phyloP scores from a whole-genome alignment of 179 eudicot species.

The Vitellaria paradoxa region DNA sequence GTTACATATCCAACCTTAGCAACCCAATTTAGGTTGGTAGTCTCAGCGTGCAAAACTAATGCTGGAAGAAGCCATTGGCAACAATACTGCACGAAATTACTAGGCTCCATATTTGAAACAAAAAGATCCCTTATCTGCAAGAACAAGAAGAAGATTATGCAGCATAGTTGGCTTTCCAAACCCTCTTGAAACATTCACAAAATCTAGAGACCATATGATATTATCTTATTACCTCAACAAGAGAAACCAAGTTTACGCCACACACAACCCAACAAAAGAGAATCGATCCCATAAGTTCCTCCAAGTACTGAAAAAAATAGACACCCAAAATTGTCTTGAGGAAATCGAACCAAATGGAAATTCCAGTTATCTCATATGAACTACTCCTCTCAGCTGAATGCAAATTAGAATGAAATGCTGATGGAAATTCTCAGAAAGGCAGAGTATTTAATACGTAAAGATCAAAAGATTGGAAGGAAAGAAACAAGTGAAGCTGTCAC shows the following conservation, averaged over 20 bases:
- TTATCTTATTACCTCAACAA: constrained; percentile 65
- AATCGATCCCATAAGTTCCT: constrained; percentile 80
- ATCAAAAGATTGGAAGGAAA: constrained; percentile 8
- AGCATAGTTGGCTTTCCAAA: background rate
- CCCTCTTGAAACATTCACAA: background rate
- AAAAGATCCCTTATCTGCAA: constrained; percentile 84
- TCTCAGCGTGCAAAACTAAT: constrained; percentile 65
- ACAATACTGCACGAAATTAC: constrained; percentile 73
- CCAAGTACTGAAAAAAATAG: constrained; percentile 64
- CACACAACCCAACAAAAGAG: constrained; percentile 85
- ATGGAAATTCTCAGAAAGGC: background rate
- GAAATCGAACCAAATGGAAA: background rate
- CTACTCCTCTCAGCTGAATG: background rate
- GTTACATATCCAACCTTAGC: constrained; percentile 46
- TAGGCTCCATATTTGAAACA: constrained; percentile 63
- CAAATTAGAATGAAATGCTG: background rate
- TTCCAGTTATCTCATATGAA: background rate
- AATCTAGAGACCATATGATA: background rate
- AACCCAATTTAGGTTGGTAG: constrained; percentile 60
- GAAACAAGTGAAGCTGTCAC: constrained; percentile 30
- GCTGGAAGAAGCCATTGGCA: constrained; percentile 96
- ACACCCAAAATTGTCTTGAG: background rate
- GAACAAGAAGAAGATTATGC: constrained; percentile 4
- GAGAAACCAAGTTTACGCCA: constrained; percentile 76
- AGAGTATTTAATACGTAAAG: constrained; percentile 13